Conservation (phyloP, 2,329 filamentous ascomycete genomes). For the Sodiomyces alkalinus region DNA sequence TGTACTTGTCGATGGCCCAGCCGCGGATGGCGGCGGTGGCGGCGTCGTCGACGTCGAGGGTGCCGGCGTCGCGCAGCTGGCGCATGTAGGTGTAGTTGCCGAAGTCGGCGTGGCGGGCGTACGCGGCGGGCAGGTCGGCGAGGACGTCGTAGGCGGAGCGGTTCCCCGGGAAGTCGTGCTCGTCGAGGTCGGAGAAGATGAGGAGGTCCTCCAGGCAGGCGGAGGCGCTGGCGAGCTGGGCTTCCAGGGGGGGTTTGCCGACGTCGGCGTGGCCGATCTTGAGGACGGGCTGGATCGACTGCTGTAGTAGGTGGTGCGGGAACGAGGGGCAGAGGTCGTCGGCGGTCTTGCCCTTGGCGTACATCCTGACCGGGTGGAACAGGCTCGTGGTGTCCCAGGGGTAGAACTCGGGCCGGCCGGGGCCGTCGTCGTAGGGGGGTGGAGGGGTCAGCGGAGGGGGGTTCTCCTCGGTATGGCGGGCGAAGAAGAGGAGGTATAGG, state of each 20-base stretch:
- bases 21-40: slow-evolving; percentile 20
- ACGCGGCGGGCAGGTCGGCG: slow-evolving; percentile 24
- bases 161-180: slow-evolving; percentile 20
- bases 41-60: slow-evolving; percentile 15
- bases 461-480: background rate
- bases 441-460: slow-evolving; percentile 1
- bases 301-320: slow-evolving; percentile 10
- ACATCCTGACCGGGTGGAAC: slow-evolving; percentile 12
- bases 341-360: slow-evolving; percentile 6
- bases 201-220: slow-evolving; percentile 31
- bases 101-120: slow-evolving; percentile 14
- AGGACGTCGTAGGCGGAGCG: slow-evolving; percentile 29
- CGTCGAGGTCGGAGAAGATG: slow-evolving; percentile 35
- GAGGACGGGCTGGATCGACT: slow-evolving; percentile 20
- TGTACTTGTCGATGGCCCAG: slow-evolving; percentile 41
- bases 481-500: background rate
- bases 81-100: slow-evolving; percentile 24
- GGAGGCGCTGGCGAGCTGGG: slow-evolving; percentile 35
- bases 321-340: slow-evolving; percentile 14
- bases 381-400: slow-evolving; percentile 12
- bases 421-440: slow-evolving; percentile 3
- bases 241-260: slow-evolving; percentile 19
- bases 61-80: slow-evolving; percentile 17
- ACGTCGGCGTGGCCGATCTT: slow-evolving; percentile 31
- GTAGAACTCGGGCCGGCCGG: slow-evolving; percentile 6